These are phyloP conservation scores for Brassica carinata DNA, from an alignment of 345 rosid genomes.

Conservation along the genomic window DNA sequence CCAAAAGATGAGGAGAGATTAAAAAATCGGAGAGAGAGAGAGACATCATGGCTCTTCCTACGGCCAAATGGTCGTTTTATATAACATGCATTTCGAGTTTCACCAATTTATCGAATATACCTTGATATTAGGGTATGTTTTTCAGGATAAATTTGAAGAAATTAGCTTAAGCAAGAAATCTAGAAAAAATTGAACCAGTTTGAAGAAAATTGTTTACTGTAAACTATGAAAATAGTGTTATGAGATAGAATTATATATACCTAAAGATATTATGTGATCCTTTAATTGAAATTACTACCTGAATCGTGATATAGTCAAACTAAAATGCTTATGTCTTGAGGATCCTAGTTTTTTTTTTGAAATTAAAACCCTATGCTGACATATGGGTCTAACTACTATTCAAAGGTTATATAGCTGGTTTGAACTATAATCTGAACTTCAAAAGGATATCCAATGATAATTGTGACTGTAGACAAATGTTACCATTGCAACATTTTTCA, in stretches of 20 bases:
- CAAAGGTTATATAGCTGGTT: slow-evolving; percentile 14
- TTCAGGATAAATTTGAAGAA: not conserved
- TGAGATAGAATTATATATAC: not conserved
- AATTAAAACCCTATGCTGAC: slow-evolving; percentile 23
- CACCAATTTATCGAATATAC: not conserved
- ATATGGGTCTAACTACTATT: not conserved
- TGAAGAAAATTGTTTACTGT: not conserved
- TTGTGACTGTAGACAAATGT: not conserved
- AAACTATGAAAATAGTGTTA: not conserved
- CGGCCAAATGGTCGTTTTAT: slow-evolving; percentile 23
- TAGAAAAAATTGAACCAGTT: not conserved
- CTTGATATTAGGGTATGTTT: not conserved
- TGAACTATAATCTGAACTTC: not conserved
- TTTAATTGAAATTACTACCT: not conserved
- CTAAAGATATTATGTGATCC: not conserved
- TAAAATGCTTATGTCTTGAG: not conserved
- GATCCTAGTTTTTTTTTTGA: slow-evolving; percentile 18
- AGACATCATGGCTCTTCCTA: slow-evolving; percentile 21
- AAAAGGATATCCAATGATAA: not conserved
- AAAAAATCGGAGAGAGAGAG: slow-evolving; percentile 6
- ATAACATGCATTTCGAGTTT: slow-evolving; percentile 4
- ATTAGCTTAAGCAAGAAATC: not conserved
- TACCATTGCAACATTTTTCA: not conserved
- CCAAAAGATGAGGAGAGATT: slow-evolving; percentile 15
- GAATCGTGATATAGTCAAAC: slow-evolving; percentile 18